Conservation (phyloP, 495 filamentous ascomycete genomes). For the Polyplosphaeria fusca region DNA sequence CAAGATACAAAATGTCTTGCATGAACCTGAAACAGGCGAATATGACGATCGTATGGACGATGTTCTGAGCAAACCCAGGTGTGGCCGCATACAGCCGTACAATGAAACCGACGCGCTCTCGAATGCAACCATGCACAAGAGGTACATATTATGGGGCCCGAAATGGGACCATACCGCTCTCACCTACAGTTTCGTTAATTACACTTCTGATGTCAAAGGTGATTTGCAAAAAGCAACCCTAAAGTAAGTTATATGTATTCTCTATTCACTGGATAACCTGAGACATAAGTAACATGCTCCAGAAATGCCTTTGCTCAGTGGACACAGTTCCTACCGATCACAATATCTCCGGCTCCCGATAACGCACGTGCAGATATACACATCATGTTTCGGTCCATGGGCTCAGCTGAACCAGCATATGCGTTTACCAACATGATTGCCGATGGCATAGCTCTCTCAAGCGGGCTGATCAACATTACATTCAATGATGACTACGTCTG, state of each 20-base stretch:
- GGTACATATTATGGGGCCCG: constrained; percentile 25
- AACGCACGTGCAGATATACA: constrained; percentile 17
- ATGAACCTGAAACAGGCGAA: constrained; percentile 18
- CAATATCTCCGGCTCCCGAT: constrained; percentile 2
- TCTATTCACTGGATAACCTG: neutral
- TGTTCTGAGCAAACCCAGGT: constrained; percentile 23
- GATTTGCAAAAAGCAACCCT: too few relatives aligned
- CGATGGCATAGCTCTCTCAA: constrained; percentile 5
- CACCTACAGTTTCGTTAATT: constrained; percentile 26
- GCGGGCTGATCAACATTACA: constrained; percentile 28
- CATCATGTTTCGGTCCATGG: constrained; percentile 18
- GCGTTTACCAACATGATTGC: constrained; percentile 21
- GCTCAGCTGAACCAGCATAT: constrained; percentile 5
- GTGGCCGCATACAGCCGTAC: constrained; percentile 18
- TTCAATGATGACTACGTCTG: constrained; percentile 29
- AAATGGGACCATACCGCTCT: constrained; percentile 29
- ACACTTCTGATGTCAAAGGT: constrained; percentile 16
- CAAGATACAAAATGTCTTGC: constrained; percentile 23
- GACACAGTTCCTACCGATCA: constrained; percentile 16
- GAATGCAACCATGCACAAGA: constrained; percentile 1
- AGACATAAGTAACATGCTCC: constrained; percentile 6
- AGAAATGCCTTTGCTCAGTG: constrained; percentile 19
- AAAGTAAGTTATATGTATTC: too few relatives aligned
- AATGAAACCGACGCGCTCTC: constrained; percentile 18
- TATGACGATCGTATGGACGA: constrained; percentile 25